Evolutionary conservation across 164 flowering plant species (phyloP).

Genomic region (Malania oleifera): DNA sequence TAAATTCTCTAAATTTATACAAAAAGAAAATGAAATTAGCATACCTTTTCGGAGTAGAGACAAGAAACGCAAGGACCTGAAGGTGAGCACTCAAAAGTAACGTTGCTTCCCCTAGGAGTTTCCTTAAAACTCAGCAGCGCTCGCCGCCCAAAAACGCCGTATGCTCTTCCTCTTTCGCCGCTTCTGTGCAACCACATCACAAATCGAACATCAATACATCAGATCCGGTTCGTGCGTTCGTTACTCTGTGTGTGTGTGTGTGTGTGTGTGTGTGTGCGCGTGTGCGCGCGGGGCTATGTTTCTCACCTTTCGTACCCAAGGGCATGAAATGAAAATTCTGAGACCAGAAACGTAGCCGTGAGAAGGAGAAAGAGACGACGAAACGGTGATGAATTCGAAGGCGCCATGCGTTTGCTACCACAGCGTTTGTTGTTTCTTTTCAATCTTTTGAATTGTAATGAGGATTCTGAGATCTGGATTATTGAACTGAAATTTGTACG

Average conservation of each 20-base stretch:
- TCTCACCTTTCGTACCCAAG: background rate
- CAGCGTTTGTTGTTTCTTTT: too few relatives aligned
- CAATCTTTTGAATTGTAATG: too few relatives aligned
- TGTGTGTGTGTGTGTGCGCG: too few relatives aligned
- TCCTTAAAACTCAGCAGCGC: conserved; percentile 61
- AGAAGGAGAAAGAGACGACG: background rate
- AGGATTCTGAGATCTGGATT: too few relatives aligned
- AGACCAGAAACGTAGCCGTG: background rate
- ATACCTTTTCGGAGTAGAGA: conserved; percentile 83
- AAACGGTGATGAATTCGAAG: background rate
- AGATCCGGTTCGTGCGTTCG: too few relatives aligned
- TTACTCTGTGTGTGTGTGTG: too few relatives aligned
- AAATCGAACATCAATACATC: background rate
- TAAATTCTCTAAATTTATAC: background rate
- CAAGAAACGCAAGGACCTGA: conserved; percentile 88
- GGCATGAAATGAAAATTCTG: background rate
- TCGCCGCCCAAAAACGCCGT: conserved; percentile 28
- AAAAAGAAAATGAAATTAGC: conserved; percentile 1
- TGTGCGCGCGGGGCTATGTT: too few relatives aligned
- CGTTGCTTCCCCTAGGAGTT: conserved; percentile 47
- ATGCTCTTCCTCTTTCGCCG: conserved; percentile 5
- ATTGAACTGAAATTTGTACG: too few relatives aligned
- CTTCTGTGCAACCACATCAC: background rate
- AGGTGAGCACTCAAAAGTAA: conserved; percentile 72
- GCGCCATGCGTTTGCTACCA: background rate